A percentile compares a stretch with the other conserved stretches of the same genome.
Evolutionary conservation across 2,329 filamentous ascomycete genomes (phyloP).

Genomic region (Sordariomycetes sp.): DNA sequence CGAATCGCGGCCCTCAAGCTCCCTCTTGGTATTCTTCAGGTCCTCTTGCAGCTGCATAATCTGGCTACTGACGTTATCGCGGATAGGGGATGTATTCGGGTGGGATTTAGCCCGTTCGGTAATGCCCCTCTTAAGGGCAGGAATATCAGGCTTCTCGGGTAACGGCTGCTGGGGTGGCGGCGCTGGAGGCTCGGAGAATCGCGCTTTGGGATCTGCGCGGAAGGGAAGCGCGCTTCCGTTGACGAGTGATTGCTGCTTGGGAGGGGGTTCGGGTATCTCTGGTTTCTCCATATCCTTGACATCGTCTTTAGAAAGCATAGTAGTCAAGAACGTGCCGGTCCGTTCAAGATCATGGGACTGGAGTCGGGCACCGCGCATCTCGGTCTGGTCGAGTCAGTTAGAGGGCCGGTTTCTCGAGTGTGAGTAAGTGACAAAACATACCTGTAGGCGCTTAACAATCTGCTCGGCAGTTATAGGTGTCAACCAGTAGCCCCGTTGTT

Average conservation of each 20-base stretch:
- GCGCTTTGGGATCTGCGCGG: slow-evolving; percentile 65
- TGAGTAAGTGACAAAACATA: slow-evolving; percentile 18
- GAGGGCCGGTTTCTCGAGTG: not conserved
- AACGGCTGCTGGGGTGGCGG: slow-evolving; percentile 88
- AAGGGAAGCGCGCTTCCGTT: slow-evolving; percentile 43
- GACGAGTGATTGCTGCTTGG: slow-evolving; percentile 32
- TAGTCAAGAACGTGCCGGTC: slow-evolving; percentile 70
- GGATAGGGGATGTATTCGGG: slow-evolving; percentile 45
- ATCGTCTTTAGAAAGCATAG: slow-evolving; percentile 63
- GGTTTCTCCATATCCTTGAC: slow-evolving; percentile 47
- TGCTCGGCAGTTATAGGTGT: slow-evolving; percentile 88
- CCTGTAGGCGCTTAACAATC: slow-evolving; percentile 78
- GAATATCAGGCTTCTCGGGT: slow-evolving; percentile 80
- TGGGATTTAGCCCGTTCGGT: slow-evolving; percentile 62
- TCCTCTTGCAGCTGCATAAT: slow-evolving; percentile 72
- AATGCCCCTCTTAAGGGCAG: slow-evolving; percentile 62
- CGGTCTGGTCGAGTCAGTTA: slow-evolving; percentile 45
- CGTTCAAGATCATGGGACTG: slow-evolving; percentile 79
- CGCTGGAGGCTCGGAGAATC: slow-evolving; percentile 87
- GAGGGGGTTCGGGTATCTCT: slow-evolving; percentile 31
- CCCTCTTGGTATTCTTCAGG: slow-evolving; percentile 69
- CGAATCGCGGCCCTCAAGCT: slow-evolving; percentile 48
- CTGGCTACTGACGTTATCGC: slow-evolving; percentile 51
- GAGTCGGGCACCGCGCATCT: slow-evolving; percentile 81
- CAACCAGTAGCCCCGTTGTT: slow-evolving; percentile 76